These are phyloP conservation scores for Globisporangium perplexum DNA, from an alignment of 352 stramenopile species.

Conservation along the genomic window DNA sequence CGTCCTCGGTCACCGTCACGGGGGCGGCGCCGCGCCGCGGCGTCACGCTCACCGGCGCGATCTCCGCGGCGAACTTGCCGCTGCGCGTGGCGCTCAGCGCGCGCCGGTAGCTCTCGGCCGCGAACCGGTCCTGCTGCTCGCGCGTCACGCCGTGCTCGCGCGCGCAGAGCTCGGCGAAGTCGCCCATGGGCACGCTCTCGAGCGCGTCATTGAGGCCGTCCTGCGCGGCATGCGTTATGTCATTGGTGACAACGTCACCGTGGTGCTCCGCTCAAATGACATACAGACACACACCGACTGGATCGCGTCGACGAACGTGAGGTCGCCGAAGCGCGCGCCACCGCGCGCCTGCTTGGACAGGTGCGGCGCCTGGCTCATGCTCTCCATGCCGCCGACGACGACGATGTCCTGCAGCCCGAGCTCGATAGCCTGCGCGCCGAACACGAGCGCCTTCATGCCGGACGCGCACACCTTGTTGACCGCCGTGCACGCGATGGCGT, in stretches of 20 bases:
- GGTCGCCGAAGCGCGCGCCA: slow-evolving; percentile 83
- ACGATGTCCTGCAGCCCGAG: slow-evolving; percentile 75
- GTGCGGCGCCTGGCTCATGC: slow-evolving; percentile 95
- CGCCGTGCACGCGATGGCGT: slow-evolving; percentile 89
- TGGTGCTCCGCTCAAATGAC: no score
- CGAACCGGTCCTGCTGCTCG: slow-evolving; percentile 92
- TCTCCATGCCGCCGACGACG: slow-evolving; percentile 91
- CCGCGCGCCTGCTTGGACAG: slow-evolving; percentile 67
- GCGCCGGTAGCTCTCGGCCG: slow-evolving; percentile 89
- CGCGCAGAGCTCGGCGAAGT: slow-evolving; percentile 91
- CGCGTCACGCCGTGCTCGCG: slow-evolving; percentile 74
- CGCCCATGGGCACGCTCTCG: slow-evolving; percentile 93
- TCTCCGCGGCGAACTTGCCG: slow-evolving; percentile 76
- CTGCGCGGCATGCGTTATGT: slow-evolving; percentile 51
- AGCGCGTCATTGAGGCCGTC: slow-evolving; percentile 94
- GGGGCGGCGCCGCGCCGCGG: slow-evolving; percentile 22
- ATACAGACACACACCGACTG: slow-evolving; percentile 48
- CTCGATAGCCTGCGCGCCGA: slow-evolving; percentile 86
- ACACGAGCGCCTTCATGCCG: slow-evolving; percentile 89
- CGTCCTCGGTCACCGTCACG: slow-evolving; percentile 60
- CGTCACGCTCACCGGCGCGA: slow-evolving; percentile 80
- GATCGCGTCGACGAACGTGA: slow-evolving; percentile 85
- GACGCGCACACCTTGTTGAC: slow-evolving; percentile 98
- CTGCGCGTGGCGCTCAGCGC: slow-evolving; percentile 39
- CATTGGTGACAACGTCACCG: no score